Percentiles rank a stretch among this genome's conserved stretches.
Conservation (phyloP, 75 land plant genomes). For the Azolla pinnata region DNA sequence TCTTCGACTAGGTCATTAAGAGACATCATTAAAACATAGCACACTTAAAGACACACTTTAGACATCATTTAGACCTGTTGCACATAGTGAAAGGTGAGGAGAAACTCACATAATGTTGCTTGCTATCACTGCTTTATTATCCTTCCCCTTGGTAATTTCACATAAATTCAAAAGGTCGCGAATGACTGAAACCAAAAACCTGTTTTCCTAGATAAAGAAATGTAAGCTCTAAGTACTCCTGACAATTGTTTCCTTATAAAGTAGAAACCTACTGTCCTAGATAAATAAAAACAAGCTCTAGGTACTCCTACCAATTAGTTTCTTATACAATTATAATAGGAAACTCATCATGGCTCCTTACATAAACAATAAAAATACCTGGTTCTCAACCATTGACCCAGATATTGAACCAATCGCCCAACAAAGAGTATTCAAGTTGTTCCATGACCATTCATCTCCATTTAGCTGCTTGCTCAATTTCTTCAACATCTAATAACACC, state of each 20-base stretch:
- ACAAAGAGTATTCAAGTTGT: constrained; percentile 88
- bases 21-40: no score
- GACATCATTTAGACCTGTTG: no score
- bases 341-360: no score
- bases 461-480: constrained; percentile 77
- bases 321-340: no score
- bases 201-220: constrained; percentile 64
- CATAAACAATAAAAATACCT: no score
- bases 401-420: constrained; percentile 99
- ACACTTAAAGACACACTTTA: no score
- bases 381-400: constrained; percentile 95
- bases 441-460: constrained; percentile 99
- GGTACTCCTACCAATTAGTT: no score
- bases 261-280: no score
- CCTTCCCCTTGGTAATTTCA: constrained; percentile 97
- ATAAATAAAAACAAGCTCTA: no score
- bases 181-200: constrained; percentile 88
- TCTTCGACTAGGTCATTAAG: no score
- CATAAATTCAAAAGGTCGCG: constrained; percentile 87
- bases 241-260: no score
- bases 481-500: constrained; percentile 95
- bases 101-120: constrained; percentile 87
- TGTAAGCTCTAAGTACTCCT: no score
- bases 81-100: neutral
- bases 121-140: constrained; percentile 97